Conservation (phyloP, 768 basidiomycete genomes). For the Amanita rubescens region DNA sequence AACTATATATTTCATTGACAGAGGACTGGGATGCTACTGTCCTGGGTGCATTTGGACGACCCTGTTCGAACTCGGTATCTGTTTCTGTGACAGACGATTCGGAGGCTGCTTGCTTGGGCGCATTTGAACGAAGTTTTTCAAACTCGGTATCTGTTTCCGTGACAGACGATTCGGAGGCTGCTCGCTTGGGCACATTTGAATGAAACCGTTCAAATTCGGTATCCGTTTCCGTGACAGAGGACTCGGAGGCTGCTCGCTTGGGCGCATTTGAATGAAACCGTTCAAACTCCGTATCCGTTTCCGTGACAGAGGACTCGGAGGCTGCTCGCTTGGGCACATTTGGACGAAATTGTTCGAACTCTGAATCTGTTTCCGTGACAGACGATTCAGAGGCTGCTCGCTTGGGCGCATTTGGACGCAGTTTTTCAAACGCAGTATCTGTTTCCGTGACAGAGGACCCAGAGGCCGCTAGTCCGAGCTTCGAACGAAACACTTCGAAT, state of each 20-base stretch:
- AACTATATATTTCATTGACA: neutral
- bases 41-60: too few species aligned
- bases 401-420: neutral
- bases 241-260: too few species aligned
- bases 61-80: too few species aligned
- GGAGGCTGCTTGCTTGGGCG: too few species aligned
- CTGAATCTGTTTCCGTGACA: too few species aligned
- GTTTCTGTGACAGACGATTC: too few species aligned
- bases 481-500: neutral
- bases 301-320: too few species aligned
- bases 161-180: too few species aligned
- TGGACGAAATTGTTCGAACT: too few species aligned
- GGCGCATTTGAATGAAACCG: neutral
- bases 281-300: neutral
- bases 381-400: too few species aligned
- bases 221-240: neutral
- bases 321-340: too few species aligned
- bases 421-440: neutral
- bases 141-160: neutral
- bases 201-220: neutral
- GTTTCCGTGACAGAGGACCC: neutral
- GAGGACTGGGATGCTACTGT: too few species aligned
- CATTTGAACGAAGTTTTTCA: neutral
- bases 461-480: neutral
- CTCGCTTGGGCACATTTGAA: neutral